Evolutionary conservation across 2,329 filamentous ascomycete species (phyloP).

Genomic region (Penicillium hesseltinei): DNA sequence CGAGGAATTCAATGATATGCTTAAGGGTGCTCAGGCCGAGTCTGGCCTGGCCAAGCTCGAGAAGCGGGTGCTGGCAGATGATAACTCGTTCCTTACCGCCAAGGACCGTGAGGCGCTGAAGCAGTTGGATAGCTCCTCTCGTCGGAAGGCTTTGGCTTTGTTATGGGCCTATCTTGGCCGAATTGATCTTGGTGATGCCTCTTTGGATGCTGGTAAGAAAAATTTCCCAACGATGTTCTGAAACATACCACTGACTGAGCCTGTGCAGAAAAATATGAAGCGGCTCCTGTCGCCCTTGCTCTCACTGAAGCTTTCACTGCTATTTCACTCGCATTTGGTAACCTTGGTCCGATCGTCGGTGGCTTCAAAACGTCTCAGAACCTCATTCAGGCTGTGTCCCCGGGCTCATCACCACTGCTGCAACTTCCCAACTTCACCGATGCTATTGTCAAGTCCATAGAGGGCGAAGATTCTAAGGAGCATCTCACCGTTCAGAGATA

Average conservation of each 20-base stretch:
- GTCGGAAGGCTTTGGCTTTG: slow-evolving; percentile 82
- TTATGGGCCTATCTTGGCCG: slow-evolving; percentile 95
- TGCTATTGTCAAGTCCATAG: slow-evolving; percentile 47
- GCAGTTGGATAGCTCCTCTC: slow-evolving; percentile 73
- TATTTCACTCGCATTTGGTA: slow-evolving; percentile 83
- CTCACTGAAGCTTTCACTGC: slow-evolving; percentile 84
- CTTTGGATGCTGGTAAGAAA: slow-evolving; percentile 63
- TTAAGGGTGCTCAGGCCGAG: slow-evolving; percentile 77
- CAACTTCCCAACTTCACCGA: slow-evolving; percentile 86
- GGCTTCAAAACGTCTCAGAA: slow-evolving; percentile 81
- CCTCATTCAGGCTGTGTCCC: slow-evolving; percentile 84
- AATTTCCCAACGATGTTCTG: background rate
- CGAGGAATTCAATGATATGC: slow-evolving; percentile 74
- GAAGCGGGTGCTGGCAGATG: slow-evolving; percentile 68
- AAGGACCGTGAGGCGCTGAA: slow-evolving; percentile 77
- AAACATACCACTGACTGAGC: slow-evolving; percentile 16
- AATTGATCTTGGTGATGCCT: slow-evolving; percentile 74
- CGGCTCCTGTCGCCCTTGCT: slow-evolving; percentile 79
- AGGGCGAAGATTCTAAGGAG: slow-evolving; percentile 63
- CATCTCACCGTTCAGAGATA: slow-evolving; percentile 82
- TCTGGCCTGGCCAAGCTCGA: slow-evolving; percentile 80
- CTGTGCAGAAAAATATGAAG: slow-evolving; percentile 71
- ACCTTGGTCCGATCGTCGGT: slow-evolving; percentile 75
- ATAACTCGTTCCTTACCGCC: slow-evolving; percentile 57
- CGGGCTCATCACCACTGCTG: slow-evolving; percentile 79